Base-by-base conservation (phyloP, 1,284 basidiomycete genomes). In the Trametes pubescens region DNA sequence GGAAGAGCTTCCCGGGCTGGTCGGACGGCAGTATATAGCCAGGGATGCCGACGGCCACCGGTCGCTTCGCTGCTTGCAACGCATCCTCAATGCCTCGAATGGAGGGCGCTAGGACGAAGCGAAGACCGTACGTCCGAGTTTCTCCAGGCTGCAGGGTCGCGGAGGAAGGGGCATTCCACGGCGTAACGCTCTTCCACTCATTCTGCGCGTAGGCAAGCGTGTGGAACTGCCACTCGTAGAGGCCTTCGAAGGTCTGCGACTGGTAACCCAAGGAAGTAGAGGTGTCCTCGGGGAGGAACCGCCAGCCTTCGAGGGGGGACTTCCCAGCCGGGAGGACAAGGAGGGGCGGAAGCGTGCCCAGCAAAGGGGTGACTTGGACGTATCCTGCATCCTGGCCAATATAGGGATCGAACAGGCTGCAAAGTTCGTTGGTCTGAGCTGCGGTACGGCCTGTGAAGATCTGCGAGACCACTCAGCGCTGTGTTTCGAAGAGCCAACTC, bases 191-290 rank as follows among this genome's bases (percentile, higher is more conserved):
- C 8, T 76, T 75, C 86, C 86, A 86, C 68, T 86, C 85, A 67
- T 84, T 83, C 68, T 86, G 76, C 11, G 85, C 85, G 68, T 85
- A 86, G 0, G 85, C 85, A 22, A 86, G 74, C 0, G 85, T 86
- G 61, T 86, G 86, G 72, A 86, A 86, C 66, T 85, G 82, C 85
- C 85, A 86, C 75, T 86, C 84, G 74, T 86, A 86, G 9, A 86
- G 72, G 0, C 81, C 86, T 71, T 87, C 86, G 68, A 86, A 87
- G 0, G 86, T 86, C 71, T 87, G 86, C 1, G 84, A 85, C 68
- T 86, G 85, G 69, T 86, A 87, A 64, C 76, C 83, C 1, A 83
- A 82, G 5, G 80, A 66, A 7, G 75, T 76, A 1, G 77, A 75
- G 0, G 81, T 84, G 40, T 78, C 77, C 71, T 86, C 86, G 1